These are phyloP conservation scores for Pythium plurisporium DNA, from an alignment of 352 stramenopile genomes.

Conservation along the genomic window DNA sequence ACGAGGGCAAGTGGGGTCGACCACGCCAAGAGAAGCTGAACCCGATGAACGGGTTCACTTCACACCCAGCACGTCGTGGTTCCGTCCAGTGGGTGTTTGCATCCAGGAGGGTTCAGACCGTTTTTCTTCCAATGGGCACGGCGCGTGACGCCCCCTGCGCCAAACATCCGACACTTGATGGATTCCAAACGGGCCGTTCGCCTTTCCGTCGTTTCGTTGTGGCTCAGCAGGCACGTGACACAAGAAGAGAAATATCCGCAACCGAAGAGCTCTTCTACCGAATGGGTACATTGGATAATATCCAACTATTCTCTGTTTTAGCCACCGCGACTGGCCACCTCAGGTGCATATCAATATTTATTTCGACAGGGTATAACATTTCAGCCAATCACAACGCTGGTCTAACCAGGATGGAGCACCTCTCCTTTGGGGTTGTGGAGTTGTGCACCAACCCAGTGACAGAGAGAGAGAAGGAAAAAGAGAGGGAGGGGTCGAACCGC, in stretches of 20 bases:
- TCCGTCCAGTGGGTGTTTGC: no score
- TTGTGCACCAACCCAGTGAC: not conserved
- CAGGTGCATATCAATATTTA: not conserved
- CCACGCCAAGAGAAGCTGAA: no score
- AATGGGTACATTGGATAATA: constrained; percentile 14
- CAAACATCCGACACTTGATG: not conserved
- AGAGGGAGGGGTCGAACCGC: not conserved
- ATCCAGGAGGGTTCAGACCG: no score
- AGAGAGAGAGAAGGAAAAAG: not conserved
- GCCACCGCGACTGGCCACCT: not conserved
- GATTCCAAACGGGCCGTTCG: not conserved
- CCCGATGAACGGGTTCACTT: no score
- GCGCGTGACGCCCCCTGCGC: not conserved
- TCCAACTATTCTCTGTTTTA: not conserved
- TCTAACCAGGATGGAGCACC: constrained; percentile 6
- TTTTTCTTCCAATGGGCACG: not conserved
- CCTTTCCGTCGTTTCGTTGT: no score
- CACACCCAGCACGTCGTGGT: no score
- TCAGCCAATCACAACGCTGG: not conserved
- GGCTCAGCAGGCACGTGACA: no score
- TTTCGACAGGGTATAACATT: not conserved
- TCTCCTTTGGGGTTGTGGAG: not conserved
- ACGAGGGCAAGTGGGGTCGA: no score
- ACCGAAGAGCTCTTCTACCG: not conserved
- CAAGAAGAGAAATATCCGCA: not conserved